Evolutionary conservation across 1,284 basidiomycete genomes (phyloP), one percentile per base, ranked within the genome.

Genomic region (Puccinia novopanici): DNA sequence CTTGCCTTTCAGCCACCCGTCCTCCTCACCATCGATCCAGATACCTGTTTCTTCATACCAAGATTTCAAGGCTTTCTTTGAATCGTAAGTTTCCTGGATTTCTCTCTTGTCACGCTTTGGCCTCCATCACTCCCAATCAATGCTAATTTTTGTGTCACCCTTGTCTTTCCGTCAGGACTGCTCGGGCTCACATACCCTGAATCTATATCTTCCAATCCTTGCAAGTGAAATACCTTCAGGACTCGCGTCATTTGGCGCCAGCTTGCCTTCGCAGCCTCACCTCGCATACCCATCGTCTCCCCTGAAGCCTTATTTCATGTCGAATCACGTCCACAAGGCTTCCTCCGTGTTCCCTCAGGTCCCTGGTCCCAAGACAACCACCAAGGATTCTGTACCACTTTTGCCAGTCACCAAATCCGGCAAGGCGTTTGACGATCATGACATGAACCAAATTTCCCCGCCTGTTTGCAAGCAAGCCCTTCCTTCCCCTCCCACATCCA

Each of bases 401-500:
- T 42, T 24, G 19, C 27, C 70, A 54, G 50, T 72, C 10, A 5
- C 12, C 70, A 72, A 57, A 42, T 42, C 50, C 2, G 17, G 37
- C 15, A 72, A 57, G n/a, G 70, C 48, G 54, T 57, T 48, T 37
- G 9, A 22, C 70, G 50, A 27, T 19, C 27, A 37, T 40, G 48
- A 54, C 50, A 54, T 72, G 70, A 42, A 72, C 70, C 34, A 54
- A 27, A 55, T 75, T n/a, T 75, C 73, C 37, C 73, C 73, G 1
- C 48, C 34, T 61, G 52, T 45, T 17, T 61, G 22, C 19, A 63
- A 68, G 27, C 40, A 78, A 50, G 54, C 67, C 40, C 67, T 57
- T 30, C 76, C 76, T 42, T 78, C 76, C 37, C 76, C 76, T 24
- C 76, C 76, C 17, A 78, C 76, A n/a, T 78, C 76, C n/a, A 78